Evolutionary conservation across 106 monocot species (phyloP), one percentile per base, ranked within the genome.

Genomic region (Vanilla planifolia): DNA sequence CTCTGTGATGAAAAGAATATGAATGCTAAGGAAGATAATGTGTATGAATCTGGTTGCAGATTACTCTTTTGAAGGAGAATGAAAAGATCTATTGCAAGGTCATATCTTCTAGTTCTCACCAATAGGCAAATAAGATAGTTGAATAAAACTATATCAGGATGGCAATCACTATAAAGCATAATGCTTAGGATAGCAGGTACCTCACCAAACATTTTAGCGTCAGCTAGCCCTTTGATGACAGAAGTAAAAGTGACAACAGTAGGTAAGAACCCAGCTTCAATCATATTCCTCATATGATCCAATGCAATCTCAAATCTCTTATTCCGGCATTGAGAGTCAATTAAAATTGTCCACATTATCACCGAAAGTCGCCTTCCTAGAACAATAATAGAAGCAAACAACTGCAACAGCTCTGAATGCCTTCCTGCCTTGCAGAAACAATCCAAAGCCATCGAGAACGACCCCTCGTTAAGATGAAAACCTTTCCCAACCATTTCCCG

Each of bases 241-340:
- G 71, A 61, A 32, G 83, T 83, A 51, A 77, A 88, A 19, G 86
- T 86, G 29, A 78, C 55, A 37, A 83, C 67, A 66, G 62, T 79
- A 28, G 83, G 88, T 25, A 62, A 59, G 48, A 53, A 73, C 8
- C 79, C 88, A 43, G 42, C 65, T 0, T 71, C 62, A 4, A 43
- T 37, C 88, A 88, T 88, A 43, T 77, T 83, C 65, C 33, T 46
- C 29, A 80, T 29, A 73, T 79, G 67, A 48, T 39, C 60, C 47
- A 28, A 63, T 55, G 79, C 88, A 22, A 14, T 28, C 51, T 76
- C 67, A 45, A 80, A 48, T 43, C 46, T 48, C 8, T 74, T 60
- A 29, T 24, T 59, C 4, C 52, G 69, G 50, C 82, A 79, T 14
- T 73, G 48, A 20, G 33, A 10, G 9, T 76, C 73, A 17, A 88